A percentile compares a stretch with the other conserved stretches of the same genome.
These are phyloP conservation scores for Candida anglica DNA, from an alignment of 805 yeast species.

Conservation along the genomic window DNA sequence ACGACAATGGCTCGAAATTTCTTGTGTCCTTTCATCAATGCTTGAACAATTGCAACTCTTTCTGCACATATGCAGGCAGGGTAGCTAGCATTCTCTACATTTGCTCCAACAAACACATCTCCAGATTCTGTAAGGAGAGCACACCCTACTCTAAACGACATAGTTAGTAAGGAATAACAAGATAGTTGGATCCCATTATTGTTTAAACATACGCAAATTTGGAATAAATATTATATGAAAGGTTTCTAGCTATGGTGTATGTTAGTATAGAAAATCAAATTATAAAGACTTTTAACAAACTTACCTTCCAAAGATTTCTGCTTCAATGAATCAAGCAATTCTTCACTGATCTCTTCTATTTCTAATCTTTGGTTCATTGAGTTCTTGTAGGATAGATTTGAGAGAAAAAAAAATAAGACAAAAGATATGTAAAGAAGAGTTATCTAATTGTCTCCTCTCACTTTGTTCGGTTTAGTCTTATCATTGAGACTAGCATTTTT, in stretches of 20 bases:
- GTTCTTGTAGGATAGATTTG: too few relatives aligned
- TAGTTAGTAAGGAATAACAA: constrained; percentile 14
- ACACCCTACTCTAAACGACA: constrained; percentile 71
- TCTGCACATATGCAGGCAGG: constrained; percentile 50
- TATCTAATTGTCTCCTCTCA: too few relatives aligned
- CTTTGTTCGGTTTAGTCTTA: too few relatives aligned
- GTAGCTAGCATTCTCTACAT: constrained; percentile 90
- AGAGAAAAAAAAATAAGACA: too few relatives aligned
- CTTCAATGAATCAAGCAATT: constrained; percentile 15
- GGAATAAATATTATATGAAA: constrained; percentile 69
- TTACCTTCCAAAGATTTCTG: constrained; percentile 16
- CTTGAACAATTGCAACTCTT: constrained; percentile 31
- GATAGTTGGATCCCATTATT: not conserved
- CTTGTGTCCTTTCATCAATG: constrained; percentile 36
- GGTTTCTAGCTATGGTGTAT: constrained; percentile 36
- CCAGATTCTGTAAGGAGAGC: constrained; percentile 54
- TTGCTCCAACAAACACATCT: constrained; percentile 64
- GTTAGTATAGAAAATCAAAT: constrained; percentile 12
- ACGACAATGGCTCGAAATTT: constrained; percentile 61
- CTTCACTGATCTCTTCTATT: constrained; percentile 15
- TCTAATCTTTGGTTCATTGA: too few relatives aligned
- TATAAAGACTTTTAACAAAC: constrained; percentile 7
- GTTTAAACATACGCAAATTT: constrained; percentile 45
- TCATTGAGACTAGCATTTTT: too few relatives aligned
- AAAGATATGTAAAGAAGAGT: too few relatives aligned